Percentiles rank a stretch among this genome's conserved stretches.
Evolutionary conservation across 768 basidiomycete species (phyloP).

Genomic region (Heimioporus sp.): DNA sequence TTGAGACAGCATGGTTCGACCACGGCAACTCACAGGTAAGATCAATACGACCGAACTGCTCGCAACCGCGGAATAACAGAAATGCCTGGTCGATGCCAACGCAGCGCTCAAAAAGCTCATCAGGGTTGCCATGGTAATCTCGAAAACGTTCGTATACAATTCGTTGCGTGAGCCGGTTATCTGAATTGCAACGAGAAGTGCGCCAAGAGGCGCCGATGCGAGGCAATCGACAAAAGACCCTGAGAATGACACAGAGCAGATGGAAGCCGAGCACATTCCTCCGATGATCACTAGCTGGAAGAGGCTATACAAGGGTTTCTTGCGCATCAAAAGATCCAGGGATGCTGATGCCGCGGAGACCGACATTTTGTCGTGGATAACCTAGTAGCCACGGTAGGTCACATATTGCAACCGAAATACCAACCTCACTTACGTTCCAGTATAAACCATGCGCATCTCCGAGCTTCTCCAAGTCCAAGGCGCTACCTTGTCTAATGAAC

Average conservation of each 20-base stretch:
- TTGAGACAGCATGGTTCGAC: not conserved
- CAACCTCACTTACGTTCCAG: slow-evolving; percentile 52
- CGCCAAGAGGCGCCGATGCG: slow-evolving; percentile 71
- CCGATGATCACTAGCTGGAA: slow-evolving; percentile 69
- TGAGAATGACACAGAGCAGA: slow-evolving; percentile 68
- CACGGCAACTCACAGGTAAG: slow-evolving; percentile 52
- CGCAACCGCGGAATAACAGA: slow-evolving; percentile 82
- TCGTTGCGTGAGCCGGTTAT: slow-evolving; percentile 71
- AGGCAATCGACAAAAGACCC: slow-evolving; percentile 79
- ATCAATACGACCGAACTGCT: slow-evolving; percentile 79
- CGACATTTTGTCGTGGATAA: slow-evolving; percentile 79
- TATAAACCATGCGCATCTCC: slow-evolving; percentile 68
- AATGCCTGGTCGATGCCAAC: slow-evolving; percentile 59
- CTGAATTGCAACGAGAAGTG: slow-evolving; percentile 70
- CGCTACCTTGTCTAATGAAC: slow-evolving; percentile 69
- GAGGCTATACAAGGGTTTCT: slow-evolving; percentile 56
- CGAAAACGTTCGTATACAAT: slow-evolving; percentile 78
- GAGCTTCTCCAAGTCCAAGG: slow-evolving; percentile 76
- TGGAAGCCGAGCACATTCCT: slow-evolving; percentile 72
- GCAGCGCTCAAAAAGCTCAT: slow-evolving; percentile 80
- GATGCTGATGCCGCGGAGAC: slow-evolving; percentile 69
- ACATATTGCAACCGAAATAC: not conserved
- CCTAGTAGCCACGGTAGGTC: slow-evolving; percentile 36
- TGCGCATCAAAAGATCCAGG: slow-evolving; percentile 73
- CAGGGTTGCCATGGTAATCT: slow-evolving; percentile 77